Evolutionary conservation across 2,329 filamentous ascomycete genomes (phyloP).

Genomic region (Epichloe brachyelytri): DNA sequence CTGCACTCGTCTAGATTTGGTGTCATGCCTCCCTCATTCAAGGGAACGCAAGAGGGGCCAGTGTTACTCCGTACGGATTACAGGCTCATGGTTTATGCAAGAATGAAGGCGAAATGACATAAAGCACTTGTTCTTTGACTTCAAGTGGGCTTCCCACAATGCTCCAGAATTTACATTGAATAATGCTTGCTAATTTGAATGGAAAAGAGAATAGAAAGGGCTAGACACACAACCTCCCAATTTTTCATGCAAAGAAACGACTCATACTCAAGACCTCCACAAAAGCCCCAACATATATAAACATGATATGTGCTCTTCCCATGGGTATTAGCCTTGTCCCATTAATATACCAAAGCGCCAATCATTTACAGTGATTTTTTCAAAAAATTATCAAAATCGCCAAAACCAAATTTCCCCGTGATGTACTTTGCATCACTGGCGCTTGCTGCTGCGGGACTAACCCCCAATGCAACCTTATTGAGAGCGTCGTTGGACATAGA

Average conservation of each 20-base stretch:
- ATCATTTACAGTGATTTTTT: conserved; percentile 1
- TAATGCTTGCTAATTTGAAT: background rate
- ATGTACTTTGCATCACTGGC: conserved; percentile 1
- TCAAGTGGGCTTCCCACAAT: background rate
- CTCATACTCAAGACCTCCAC: background rate
- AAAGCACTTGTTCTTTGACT: background rate
- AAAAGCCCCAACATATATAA: background rate
- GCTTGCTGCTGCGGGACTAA: background rate
- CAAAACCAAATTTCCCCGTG: background rate
- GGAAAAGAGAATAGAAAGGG: background rate
- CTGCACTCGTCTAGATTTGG: background rate
- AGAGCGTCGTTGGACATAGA: background rate
- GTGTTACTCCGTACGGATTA: too few species aligned
- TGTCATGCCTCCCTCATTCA: background rate
- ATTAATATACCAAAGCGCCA: conserved; percentile 2
- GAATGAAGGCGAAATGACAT: too few species aligned
- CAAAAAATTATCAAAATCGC: background rate
- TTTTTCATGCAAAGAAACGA: background rate
- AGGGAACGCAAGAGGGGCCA: too few species aligned
- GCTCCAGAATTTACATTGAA: background rate
- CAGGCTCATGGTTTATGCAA: too few species aligned
- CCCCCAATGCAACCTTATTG: background rate
- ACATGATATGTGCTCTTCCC: background rate
- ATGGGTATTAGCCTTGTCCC: conserved; percentile 4
- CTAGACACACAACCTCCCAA: background rate